phyloP scores from a whole-genome alignment of 2,329 filamentous ascomycete genomes.

The Phyllosticta ampelicida region DNA sequence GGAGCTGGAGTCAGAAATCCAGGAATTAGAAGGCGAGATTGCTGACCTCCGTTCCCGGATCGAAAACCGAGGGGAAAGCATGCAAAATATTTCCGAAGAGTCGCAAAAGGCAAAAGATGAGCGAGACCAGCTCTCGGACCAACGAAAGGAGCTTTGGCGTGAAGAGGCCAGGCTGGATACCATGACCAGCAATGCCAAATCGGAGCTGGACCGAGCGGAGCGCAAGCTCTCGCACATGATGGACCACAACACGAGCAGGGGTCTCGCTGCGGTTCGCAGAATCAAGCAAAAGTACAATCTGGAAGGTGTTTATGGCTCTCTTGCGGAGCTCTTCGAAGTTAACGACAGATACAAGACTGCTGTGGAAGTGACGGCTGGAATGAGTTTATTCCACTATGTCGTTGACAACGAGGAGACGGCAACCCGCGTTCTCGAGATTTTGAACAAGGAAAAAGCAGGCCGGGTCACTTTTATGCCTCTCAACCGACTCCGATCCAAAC shows the following conservation, averaged over 20 bases:
- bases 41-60: conserved; percentile 59
- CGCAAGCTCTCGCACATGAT: conserved; percentile 70
- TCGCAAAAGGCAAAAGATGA: conserved; percentile 68
- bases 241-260: conserved; percentile 78
- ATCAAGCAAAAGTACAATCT: conserved; percentile 72
- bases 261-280: conserved; percentile 74
- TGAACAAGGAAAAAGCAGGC: conserved; percentile 71
- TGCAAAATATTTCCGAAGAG: conserved; percentile 61
- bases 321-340: conserved; percentile 87
- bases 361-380: conserved; percentile 85
- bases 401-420: conserved; percentile 88
- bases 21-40: conserved; percentile 61
- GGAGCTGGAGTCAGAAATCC: conserved; percentile 60
- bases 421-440: conserved; percentile 64
- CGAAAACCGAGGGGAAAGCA: conserved; percentile 66
- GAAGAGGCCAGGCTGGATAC: conserved; percentile 82
- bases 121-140: conserved; percentile 69
- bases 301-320: conserved; percentile 78
- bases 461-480: conserved; percentile 92
- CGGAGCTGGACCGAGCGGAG: conserved; percentile 70
- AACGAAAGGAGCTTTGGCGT: conserved; percentile 76
- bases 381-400: conserved; percentile 89
- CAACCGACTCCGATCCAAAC: conserved; percentile 62
- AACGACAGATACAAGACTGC: conserved; percentile 76
- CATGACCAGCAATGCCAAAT: conserved; percentile 61